Evolutionary conservation across 2,329 filamentous ascomycete genomes (phyloP).

Genomic region (Fusarium sp.): DNA sequence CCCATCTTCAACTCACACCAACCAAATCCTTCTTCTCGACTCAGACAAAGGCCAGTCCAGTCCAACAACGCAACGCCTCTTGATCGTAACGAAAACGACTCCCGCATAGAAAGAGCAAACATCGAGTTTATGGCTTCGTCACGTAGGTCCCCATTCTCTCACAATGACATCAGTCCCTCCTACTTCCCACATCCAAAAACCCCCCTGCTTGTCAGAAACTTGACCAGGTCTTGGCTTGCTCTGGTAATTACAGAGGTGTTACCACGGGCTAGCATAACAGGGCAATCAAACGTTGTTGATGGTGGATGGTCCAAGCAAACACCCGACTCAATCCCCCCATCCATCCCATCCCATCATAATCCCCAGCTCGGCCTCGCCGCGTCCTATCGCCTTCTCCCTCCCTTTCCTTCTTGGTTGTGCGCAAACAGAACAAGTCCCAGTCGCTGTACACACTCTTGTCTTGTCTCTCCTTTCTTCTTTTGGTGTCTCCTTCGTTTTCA

Average conservation of each 20-base stretch:
- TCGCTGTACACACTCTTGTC: background rate
- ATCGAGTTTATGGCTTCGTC: conserved; percentile 32
- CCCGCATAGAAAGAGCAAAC: background rate
- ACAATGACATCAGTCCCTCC: conserved; percentile 29
- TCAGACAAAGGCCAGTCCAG: background rate
- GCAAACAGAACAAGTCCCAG: background rate
- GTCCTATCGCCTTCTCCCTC: conserved; percentile 5
- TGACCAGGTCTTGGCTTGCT: conserved; percentile 21
- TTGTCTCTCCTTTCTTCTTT: background rate
- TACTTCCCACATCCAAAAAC: background rate
- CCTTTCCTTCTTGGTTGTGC: conserved; percentile 7
- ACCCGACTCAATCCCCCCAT: conserved; percentile 10
- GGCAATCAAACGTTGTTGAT: conserved; percentile 36
- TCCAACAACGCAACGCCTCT: background rate
- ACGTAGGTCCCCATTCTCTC: conserved; percentile 27
- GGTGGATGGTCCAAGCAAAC: conserved; percentile 34
- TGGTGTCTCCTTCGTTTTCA: background rate
- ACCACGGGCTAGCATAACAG: conserved; percentile 32
- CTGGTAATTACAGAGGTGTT: conserved; percentile 24
- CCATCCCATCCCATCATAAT: conserved; percentile 11
- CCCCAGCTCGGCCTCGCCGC: conserved; percentile 22
- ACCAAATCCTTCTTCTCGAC: background rate
- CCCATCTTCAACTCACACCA: background rate
- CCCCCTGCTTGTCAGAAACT: conserved; percentile 1
- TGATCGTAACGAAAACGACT: conserved; percentile 6